phyloP scores from a whole-genome alignment of 2,329 filamentous ascomycete species.

The Calonectria leucothoes region DNA sequence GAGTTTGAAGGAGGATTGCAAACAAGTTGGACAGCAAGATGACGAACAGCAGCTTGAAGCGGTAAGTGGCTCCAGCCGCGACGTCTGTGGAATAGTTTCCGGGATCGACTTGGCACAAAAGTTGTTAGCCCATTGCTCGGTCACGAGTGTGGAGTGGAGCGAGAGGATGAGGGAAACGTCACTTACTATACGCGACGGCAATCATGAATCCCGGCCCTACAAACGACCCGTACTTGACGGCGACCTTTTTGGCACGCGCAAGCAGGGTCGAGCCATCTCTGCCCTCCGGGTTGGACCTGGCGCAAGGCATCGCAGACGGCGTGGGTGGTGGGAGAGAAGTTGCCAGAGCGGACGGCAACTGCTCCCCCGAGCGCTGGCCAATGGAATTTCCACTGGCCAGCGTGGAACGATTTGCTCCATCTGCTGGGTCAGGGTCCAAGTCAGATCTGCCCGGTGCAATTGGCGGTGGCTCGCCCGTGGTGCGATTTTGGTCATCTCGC shows the following conservation, averaged over 20 bases:
- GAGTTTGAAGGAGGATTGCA: conserved; percentile 76
- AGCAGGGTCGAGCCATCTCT: conserved; percentile 16
- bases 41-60: conserved; percentile 75
- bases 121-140: conserved; percentile 8
- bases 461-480: conserved; percentile 3
- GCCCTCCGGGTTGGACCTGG: not conserved
- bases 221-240: conserved; percentile 53
- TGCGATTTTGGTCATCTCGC: conserved; percentile 11
- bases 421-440: not conserved
- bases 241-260: conserved; percentile 29
- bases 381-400: conserved; percentile 20
- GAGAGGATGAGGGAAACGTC: not conserved
- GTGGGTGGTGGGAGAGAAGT: conserved; percentile 16
- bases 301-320: conserved; percentile 12
- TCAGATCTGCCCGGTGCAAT: not conserved
- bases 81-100: conserved; percentile 80
- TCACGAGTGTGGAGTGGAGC: not conserved
- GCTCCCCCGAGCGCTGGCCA: conserved; percentile 13
- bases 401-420: not conserved
- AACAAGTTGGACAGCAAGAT: conserved; percentile 77
- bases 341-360: conserved; percentile 1
- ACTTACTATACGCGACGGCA: conserved; percentile 67
- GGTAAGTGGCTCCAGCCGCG: conserved; percentile 73
- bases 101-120: conserved; percentile 58
- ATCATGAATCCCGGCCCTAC: conserved; percentile 77